A percentile compares a stretch with the other conserved stretches of the same genome.
Conservation (phyloP, 2,329 filamentous ascomycete species). For the Corniculantispora saksenae region DNA sequence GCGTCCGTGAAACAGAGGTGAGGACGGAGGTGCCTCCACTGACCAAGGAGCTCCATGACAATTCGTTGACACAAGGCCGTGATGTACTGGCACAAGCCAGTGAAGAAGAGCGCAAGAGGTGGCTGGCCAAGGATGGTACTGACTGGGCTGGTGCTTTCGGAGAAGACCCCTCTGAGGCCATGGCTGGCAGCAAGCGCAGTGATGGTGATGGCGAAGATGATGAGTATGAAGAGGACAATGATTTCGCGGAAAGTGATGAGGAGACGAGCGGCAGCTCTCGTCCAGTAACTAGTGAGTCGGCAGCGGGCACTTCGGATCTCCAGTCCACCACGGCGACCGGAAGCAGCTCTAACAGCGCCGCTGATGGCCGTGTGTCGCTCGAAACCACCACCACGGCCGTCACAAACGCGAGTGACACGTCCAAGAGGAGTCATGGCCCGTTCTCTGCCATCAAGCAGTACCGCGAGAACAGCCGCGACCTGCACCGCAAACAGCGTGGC, state of each 20-base stretch:
- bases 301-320: constrained; percentile 1
- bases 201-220: constrained; percentile 40
- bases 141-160: constrained; percentile 90
- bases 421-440: constrained; percentile 40
- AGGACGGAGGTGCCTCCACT: constrained; percentile 70
- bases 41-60: constrained; percentile 76
- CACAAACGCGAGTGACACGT: constrained; percentile 28
- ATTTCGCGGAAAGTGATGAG: constrained; percentile 35
- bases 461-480: constrained; percentile 67
- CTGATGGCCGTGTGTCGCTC: constrained; percentile 35
- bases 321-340: constrained; percentile 26
- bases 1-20: constrained; percentile 73
- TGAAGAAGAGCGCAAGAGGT: constrained; percentile 72
- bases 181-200: constrained; percentile 36
- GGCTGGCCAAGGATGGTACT: constrained; percentile 76
- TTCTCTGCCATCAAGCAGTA: constrained; percentile 62
- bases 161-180: constrained; percentile 62
- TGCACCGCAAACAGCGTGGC: constrained; percentile 84
- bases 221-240: constrained; percentile 39
- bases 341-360: constrained; percentile 30
- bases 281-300: constrained; percentile 55
- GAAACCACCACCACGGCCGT: constrained; percentile 41
- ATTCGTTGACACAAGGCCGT: constrained; percentile 75
- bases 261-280: constrained; percentile 55
- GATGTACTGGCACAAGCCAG: constrained; percentile 76